Percentiles rank a stretch among this genome's conserved stretches.
Evolutionary conservation across 768 basidiomycete genomes (phyloP).

Genomic region (Calocera viscosa): DNA sequence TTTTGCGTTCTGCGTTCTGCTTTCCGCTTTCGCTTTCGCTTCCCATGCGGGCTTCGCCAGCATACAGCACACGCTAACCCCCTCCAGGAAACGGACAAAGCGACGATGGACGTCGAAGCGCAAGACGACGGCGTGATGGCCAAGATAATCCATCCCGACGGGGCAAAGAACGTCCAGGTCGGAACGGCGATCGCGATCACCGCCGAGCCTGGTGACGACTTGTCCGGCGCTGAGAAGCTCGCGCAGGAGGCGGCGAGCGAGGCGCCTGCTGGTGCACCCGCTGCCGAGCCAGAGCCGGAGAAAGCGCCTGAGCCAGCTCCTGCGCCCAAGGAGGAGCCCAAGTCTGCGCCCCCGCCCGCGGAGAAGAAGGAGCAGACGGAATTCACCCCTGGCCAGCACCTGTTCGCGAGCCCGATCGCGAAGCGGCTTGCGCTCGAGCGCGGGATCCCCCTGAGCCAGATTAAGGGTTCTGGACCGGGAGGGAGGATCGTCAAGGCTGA

Average conservation of each 20-base stretch:
- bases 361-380: conserved; percentile 47
- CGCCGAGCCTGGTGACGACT: conserved; percentile 90
- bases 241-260: conserved; percentile 49
- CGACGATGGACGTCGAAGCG: conserved; percentile 97
- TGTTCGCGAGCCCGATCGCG: conserved; percentile 91
- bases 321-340: conserved; percentile 29
- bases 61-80: too few relatives aligned
- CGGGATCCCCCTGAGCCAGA: conserved; percentile 75
- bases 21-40: conserved; percentile 7
- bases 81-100: conserved; percentile 95
- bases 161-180: conserved; percentile 75
- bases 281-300: conserved; percentile 12
- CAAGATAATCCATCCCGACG: conserved; percentile 85
- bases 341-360: too few relatives aligned
- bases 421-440: conserved; percentile 94
- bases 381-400: conserved; percentile 49
- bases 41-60: too few relatives aligned
- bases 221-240: conserved; percentile 66
- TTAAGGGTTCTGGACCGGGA: conserved; percentile 88
- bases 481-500: conserved; percentile 92
- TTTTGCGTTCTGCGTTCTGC: not conserved
- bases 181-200: conserved; percentile 83
- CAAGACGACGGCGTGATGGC: conserved; percentile 94
- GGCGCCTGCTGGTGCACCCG: conserved; percentile 9
- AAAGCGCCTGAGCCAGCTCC: conserved; percentile 21